Conservation (phyloP, 2,329 filamentous ascomycete species). For the Xylaria sp. region DNA sequence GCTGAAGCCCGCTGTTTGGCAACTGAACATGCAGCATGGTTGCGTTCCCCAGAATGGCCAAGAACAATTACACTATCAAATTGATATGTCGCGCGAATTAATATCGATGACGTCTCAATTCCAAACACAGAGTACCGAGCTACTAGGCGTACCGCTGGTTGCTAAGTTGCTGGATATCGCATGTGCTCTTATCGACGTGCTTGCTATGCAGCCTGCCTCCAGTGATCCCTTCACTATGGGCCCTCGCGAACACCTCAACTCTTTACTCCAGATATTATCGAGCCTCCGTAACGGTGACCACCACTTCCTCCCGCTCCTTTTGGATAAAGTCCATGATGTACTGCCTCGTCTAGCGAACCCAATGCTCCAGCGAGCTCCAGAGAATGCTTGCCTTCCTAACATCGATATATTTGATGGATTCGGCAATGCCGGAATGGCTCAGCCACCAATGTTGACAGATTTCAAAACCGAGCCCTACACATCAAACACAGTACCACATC, state of each 20-base stretch:
- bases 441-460: conserved; percentile 61
- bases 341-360: conserved; percentile 71
- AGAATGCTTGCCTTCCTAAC: conserved; percentile 57
- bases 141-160: conserved; percentile 79
- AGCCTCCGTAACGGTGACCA: conserved; percentile 79
- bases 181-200: conserved; percentile 77
- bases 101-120: conserved; percentile 77
- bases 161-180: conserved; percentile 85
- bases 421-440: conserved; percentile 70
- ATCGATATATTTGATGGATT: conserved; percentile 75
- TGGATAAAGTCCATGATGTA: conserved; percentile 79
- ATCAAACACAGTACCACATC: conserved; percentile 52
- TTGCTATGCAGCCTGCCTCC: conserved; percentile 71
- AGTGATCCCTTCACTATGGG: conserved; percentile 72
- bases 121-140: conserved; percentile 76
- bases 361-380: conserved; percentile 68
- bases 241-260: conserved; percentile 78
- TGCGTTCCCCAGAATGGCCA: conserved; percentile 59
- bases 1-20: conserved; percentile 73
- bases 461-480: conserved; percentile 56
- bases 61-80: conserved; percentile 69
- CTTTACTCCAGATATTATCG: conserved; percentile 74
- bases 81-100: conserved; percentile 71
- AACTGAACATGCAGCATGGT: conserved; percentile 67
- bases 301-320: conserved; percentile 79